These are phyloP conservation scores for Aspergillus fumigatiaffinis DNA, from an alignment of 2,329 filamentous ascomycete genomes.

Conservation along the genomic window DNA sequence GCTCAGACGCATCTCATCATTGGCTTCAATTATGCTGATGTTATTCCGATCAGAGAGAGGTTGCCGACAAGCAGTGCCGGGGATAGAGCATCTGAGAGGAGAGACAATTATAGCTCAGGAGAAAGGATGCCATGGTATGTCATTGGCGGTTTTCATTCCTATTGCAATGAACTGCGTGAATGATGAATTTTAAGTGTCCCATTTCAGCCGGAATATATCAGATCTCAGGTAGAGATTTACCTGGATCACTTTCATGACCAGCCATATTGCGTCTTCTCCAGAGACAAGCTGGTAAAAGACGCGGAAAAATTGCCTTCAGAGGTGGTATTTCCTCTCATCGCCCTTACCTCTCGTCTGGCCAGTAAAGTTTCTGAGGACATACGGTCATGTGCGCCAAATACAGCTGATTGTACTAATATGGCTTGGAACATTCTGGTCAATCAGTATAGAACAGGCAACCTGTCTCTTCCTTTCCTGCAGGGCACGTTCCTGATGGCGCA, in stretches of 20 bases:
- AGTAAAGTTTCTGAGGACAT: slow-evolving; percentile 2
- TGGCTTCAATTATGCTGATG: too few species aligned
- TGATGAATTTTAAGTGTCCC: neutral
- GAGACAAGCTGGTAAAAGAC: slow-evolving; percentile 13
- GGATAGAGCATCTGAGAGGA: neutral
- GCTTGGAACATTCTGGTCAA: slow-evolving; percentile 21
- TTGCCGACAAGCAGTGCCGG: slow-evolving; percentile 5
- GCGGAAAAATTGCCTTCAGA: slow-evolving; percentile 13
- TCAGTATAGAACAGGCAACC: slow-evolving; percentile 11
- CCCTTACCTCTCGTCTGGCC: slow-evolving; percentile 18
- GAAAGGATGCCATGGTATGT: neutral
- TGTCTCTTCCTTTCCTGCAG: slow-evolving; percentile 19
- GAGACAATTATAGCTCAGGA: neutral
- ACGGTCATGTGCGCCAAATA: neutral
- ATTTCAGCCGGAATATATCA: slow-evolving; percentile 7
- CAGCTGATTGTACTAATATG: slow-evolving; percentile 10
- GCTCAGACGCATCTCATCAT: too few species aligned
- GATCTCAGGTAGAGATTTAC: slow-evolving; percentile 18
- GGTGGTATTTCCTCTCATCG: slow-evolving; percentile 19
- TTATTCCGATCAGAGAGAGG: slow-evolving; percentile 6
- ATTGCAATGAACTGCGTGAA: neutral
- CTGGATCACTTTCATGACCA: slow-evolving; percentile 22
- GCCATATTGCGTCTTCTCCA: slow-evolving; percentile 21
- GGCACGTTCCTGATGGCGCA: slow-evolving; percentile 23
- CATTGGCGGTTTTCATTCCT: neutral